A percentile compares a stretch with the other conserved stretches of the same genome.
phyloP scores from a whole-genome alignment of 2,329 filamentous ascomycete species.

The Aspergillus fumigatus region DNA sequence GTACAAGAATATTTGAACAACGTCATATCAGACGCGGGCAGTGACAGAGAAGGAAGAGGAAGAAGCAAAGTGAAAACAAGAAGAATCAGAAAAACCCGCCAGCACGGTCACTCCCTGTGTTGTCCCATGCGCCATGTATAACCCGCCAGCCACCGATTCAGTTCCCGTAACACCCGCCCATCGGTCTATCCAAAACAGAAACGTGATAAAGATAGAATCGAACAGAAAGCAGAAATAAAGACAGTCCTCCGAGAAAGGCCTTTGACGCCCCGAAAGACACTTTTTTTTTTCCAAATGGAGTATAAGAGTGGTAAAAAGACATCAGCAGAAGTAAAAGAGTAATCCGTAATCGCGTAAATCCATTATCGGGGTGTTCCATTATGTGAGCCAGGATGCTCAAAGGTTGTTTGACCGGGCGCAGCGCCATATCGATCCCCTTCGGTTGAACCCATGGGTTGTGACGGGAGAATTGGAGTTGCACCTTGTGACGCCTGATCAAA shows the following conservation, averaged over 20 bases:
- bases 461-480: slow-evolving; percentile 32
- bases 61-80: slow-evolving; percentile 11
- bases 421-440: slow-evolving; percentile 31
- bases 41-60: slow-evolving; percentile 12
- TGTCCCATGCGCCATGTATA: slow-evolving; percentile 25
- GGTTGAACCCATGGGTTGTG: slow-evolving; percentile 26
- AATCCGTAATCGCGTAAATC: slow-evolving; percentile 6
- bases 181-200: slow-evolving; percentile 31
- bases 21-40: slow-evolving; percentile 10
- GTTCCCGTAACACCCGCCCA: slow-evolving; percentile 23
- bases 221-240: slow-evolving; percentile 16
- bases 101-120: slow-evolving; percentile 22
- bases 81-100: slow-evolving; percentile 21
- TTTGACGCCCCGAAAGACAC: not conserved
- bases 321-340: slow-evolving; percentile 9
- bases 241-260: not conserved
- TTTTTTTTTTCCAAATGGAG: slow-evolving; percentile 1
- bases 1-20: slow-evolving; percentile 24
- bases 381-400: slow-evolving; percentile 28
- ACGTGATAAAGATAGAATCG: slow-evolving; percentile 5
- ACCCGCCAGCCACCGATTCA: slow-evolving; percentile 18
- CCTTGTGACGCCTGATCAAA: slow-evolving; percentile 31
- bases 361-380: slow-evolving; percentile 31
- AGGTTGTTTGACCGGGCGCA: slow-evolving; percentile 21
- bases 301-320: slow-evolving; percentile 10